Conservation (phyloP, 2,329 filamentous ascomycete species). For the Phyllosticta paracitricarpa region DNA sequence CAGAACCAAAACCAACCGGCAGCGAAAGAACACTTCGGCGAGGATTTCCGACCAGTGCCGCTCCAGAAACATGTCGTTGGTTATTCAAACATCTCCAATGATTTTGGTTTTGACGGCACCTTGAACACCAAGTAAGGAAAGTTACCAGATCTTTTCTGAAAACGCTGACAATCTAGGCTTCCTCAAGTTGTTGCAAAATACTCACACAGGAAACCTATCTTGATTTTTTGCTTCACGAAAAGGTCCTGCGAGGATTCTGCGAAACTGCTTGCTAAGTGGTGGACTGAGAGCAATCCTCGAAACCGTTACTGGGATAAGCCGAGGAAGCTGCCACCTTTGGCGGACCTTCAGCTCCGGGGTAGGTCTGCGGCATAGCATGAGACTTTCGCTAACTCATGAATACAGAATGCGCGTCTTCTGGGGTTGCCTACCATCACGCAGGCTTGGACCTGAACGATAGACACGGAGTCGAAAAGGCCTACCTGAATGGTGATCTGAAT, state of each 20-base stretch:
- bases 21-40: conserved; percentile 58
- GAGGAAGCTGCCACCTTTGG: conserved; percentile 39
- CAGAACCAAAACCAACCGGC: conserved; percentile 54
- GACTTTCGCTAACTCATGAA: conserved; percentile 10
- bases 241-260: conserved; percentile 62
- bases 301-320: conserved; percentile 57
- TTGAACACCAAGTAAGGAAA: conserved; percentile 48
- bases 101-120: conserved; percentile 65
- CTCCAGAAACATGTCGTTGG: conserved; percentile 69
- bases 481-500: conserved; percentile 59
- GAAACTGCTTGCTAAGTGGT: conserved; percentile 55
- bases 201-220: conserved; percentile 61
- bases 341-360: conserved; percentile 52
- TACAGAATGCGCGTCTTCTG: conserved; percentile 39
- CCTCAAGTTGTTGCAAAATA: conserved; percentile 57
- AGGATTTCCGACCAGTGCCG: conserved; percentile 70
- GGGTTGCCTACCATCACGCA: conserved; percentile 76
- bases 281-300: conserved; percentile 41
- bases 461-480: conserved; percentile 55
- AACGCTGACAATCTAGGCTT: conserved; percentile 39
- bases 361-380: conserved; percentile 13
- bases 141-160: not conserved
- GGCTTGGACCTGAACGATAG: conserved; percentile 59
- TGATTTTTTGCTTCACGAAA: conserved; percentile 74
- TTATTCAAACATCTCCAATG: conserved; percentile 52